These are phyloP conservation scores for Hydnomerulius pinastri DNA, from an alignment of 768 basidiomycete genomes.

Conservation along the genomic window DNA sequence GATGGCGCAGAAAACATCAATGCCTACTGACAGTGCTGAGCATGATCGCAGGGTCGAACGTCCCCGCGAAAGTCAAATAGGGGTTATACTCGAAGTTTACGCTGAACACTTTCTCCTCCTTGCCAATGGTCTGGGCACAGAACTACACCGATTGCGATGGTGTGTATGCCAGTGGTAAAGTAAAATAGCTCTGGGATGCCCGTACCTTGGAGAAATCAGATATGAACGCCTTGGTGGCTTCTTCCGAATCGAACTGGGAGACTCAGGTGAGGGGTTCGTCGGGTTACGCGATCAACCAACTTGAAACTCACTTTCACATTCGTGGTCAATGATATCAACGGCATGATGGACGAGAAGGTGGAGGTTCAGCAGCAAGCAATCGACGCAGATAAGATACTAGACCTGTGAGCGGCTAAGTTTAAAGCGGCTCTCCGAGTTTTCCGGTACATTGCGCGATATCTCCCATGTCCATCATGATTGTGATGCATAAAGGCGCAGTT, in stretches of 20 bases:
- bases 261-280: background rate
- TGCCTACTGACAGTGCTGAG: slow-evolving; percentile 53
- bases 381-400: no score
- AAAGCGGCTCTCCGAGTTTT: no score
- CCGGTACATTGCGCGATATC: no score
- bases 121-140: slow-evolving; percentile 51
- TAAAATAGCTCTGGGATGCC: background rate
- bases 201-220: slow-evolving; percentile 60
- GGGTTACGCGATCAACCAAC: background rate
- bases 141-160: slow-evolving; percentile 37
- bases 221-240: slow-evolving; percentile 36
- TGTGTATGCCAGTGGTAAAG: background rate
- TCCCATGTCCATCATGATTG: no score
- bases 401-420: background rate
- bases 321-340: slow-evolving; percentile 39
- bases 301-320: slow-evolving; percentile 38
- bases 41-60: slow-evolving; percentile 66
- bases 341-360: slow-evolving; percentile 29
- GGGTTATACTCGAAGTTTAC: slow-evolving; percentile 59
- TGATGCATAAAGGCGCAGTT: no score
- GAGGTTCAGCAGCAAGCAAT: no score
- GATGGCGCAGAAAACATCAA: background rate
- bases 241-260: slow-evolving; percentile 17
- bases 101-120: slow-evolving; percentile 58
- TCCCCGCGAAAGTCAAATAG: slow-evolving; percentile 58